phyloP scores from a whole-genome alignment of 164 flowering plant genomes.

The Saururus chinensis region DNA sequence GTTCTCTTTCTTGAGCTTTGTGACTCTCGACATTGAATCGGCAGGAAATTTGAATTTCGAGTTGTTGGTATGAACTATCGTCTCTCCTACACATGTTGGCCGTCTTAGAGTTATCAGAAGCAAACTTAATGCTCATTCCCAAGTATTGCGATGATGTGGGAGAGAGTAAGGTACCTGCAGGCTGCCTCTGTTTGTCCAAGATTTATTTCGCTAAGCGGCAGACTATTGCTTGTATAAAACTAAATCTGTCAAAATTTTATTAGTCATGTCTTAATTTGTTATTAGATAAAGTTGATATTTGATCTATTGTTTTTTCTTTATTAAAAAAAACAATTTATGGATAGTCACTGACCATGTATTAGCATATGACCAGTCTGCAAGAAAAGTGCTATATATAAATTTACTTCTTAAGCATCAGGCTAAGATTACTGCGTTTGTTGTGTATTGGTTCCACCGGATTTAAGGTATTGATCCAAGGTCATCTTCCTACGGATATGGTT shows the following conservation, averaged over 20 bases:
- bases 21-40: constrained; percentile 4
- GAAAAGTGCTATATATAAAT: constrained; percentile 68
- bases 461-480: constrained; percentile 58
- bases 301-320: no score
- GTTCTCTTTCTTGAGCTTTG: no score
- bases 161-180: constrained; percentile 51
- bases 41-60: constrained; percentile 58
- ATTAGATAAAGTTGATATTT: no score
- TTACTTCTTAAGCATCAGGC: constrained; percentile 86
- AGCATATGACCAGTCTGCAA: constrained; percentile 39
- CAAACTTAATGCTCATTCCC: constrained; percentile 54
- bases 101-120: constrained; percentile 56
- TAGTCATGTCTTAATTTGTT: no score
- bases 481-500: no score
- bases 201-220: no score
- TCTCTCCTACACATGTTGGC: constrained; percentile 82
- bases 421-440: constrained; percentile 48
- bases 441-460: constrained; percentile 37
- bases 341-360: no score
- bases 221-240: no score
- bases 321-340: no score
- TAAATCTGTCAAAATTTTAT: no score
- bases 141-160: constrained; percentile 31
- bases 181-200: constrained; percentile 12
- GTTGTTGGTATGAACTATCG: constrained; percentile 66